A percentile compares a stretch with the other conserved stretches of the same genome.
These are phyloP conservation scores for Xylaria sp. DNA, from an alignment of 495 filamentous ascomycete species.

Conservation along the genomic window DNA sequence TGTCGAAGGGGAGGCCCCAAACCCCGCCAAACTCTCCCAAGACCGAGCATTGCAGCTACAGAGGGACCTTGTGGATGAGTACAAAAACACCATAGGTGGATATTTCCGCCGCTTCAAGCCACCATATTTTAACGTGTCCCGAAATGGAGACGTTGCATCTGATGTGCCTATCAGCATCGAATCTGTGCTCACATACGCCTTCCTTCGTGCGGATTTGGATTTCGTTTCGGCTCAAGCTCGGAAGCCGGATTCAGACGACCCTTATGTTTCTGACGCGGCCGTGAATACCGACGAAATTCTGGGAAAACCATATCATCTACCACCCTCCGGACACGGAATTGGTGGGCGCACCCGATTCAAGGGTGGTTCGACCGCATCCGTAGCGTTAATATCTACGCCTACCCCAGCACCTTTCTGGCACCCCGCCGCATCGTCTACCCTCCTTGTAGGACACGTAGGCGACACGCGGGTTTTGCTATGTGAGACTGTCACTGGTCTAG, in stretches of 20 bases:
- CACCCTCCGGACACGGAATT: conserved; percentile 62
- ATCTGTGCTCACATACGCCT: conserved; percentile 83
- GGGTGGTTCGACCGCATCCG: conserved; percentile 88
- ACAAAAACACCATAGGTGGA: conserved; percentile 85
- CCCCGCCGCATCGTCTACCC: conserved; percentile 78
- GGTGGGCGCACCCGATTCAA: conserved; percentile 79
- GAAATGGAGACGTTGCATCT: conserved; percentile 28
- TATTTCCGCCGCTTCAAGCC: conserved; percentile 93
- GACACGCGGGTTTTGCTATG: conserved; percentile 91
- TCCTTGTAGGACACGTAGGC: conserved; percentile 90
- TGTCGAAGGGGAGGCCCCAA: conserved; percentile 42
- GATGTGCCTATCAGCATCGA: conserved; percentile 57
- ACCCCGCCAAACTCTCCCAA: conserved; percentile 42
- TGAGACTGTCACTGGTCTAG: conserved; percentile 75
- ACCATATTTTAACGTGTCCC: conserved; percentile 58
- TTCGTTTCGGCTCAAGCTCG: conserved; percentile 86
- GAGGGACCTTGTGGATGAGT: conserved; percentile 71
- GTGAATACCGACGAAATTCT: conserved; percentile 83
- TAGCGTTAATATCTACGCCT: conserved; percentile 89
- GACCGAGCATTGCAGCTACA: conserved; percentile 66
- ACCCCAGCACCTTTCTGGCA: conserved; percentile 95
- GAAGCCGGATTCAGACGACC: conserved; percentile 72
- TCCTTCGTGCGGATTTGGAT: conserved; percentile 89
- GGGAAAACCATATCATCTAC: conserved; percentile 65
- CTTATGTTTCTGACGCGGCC: conserved; percentile 70